Base-by-base conservation (phyloP, 2,329 filamentous ascomycete genomes). In the Aspergillus sclerotialis region DNA sequence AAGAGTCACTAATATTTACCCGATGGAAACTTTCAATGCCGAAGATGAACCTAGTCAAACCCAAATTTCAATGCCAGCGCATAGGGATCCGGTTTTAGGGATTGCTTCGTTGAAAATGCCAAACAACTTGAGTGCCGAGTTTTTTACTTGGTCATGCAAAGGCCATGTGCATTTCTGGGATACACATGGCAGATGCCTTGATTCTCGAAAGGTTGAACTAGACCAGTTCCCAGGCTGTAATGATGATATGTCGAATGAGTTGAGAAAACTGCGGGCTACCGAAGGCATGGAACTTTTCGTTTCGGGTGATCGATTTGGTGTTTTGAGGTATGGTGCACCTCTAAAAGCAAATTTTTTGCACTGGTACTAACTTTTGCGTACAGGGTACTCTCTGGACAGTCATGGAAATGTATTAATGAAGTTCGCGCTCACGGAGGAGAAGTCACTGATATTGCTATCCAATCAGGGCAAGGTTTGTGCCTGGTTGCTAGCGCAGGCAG, bases 401-500 rank as follows among this genome's bases (percentile, higher is more conserved):
- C 78, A 0, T 76, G 78, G 51, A 59, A 73, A 35, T 78, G 76
- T 39, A 52, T 78, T 2, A 75, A 84, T 37, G 81, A 85, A 44
- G 82, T 82, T 27, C 92, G 93, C 56, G 92, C 89, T 17, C 92
- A 98, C 56, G 76, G 83, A 4, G 80, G 80, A 6, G 87, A 95
- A 50, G 84, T 94, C 42, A 86, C 86, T 25, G 84, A 83, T 48
- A 82, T 96, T 46, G 77, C 81, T 13, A 70, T 93, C 4, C 78
- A 79, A 49, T 76, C 85, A 46, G 70, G 72, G 28, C 69, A 73
- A 1, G 68, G 73, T 1, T 70, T 67, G 30, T 73, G 78, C 23
- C 67, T 94, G 29, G 70, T 96, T 47, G 90, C 85, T 12, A 88
- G 82, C 8, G 89, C 83, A 54, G 85, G 87, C 23, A 76, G 92